Percentiles rank a stretch among this genome's conserved stretches.
Evolutionary conservation across 1,284 basidiomycete genomes (phyloP).

Genomic region (Apiotrichum brassicae): DNA sequence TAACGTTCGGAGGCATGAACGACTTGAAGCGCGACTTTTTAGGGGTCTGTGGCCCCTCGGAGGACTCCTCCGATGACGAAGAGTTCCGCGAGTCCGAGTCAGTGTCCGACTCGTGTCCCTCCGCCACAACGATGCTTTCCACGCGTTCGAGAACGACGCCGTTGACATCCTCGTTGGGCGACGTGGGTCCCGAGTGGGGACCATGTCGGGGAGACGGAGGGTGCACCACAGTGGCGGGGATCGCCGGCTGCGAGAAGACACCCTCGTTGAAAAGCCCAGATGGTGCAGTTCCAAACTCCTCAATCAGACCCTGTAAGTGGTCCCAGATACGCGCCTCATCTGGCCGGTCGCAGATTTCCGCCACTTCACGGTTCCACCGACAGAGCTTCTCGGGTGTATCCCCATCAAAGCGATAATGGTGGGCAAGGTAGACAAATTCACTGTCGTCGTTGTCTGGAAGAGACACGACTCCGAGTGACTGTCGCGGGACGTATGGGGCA

Average conservation of each 20-base stretch:
- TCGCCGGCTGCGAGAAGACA: conserved; percentile 5
- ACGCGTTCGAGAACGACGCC: conserved; percentile 7
- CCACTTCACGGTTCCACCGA: conserved; percentile 48
- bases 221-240: not conserved
- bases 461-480: conserved; percentile 30
- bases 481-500: conserved; percentile 38
- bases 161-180: not conserved
- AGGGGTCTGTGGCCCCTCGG: conserved; percentile 1
- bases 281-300: conserved; percentile 25
- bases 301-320: conserved; percentile 57
- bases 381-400: conserved; percentile 51
- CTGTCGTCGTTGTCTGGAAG: conserved; percentile 48
- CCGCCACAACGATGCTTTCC: conserved; percentile 2
- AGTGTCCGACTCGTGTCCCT: not conserved
- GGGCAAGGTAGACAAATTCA: conserved; percentile 59
- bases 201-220: conserved; percentile 1
- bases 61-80: not conserved
- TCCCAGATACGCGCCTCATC: conserved; percentile 65
- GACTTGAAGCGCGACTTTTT: conserved; percentile 11
- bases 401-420: conserved; percentile 60
- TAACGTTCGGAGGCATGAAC: conserved; percentile 16
- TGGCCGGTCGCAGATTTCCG: conserved; percentile 57
- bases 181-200: not conserved
- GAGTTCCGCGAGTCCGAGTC: not conserved
- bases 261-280: conserved; percentile 24